Evolutionary conservation across 371 early-diverging fungal species (phyloP), one percentile per base, ranked within the genome.

Genomic region (Actinomucor elegans): DNA sequence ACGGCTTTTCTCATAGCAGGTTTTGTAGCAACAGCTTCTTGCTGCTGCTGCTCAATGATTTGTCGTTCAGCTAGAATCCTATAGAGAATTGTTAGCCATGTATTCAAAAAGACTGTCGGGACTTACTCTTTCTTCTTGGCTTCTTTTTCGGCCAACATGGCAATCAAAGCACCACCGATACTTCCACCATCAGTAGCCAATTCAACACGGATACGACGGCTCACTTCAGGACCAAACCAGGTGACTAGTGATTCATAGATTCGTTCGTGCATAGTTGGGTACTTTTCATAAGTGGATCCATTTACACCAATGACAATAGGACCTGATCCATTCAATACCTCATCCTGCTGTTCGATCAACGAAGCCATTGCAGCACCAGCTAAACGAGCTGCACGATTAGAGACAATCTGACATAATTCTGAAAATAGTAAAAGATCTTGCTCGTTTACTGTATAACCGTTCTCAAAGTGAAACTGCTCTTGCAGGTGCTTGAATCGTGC

Each of bases 381-480:
- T 40, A 98, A 70, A 31, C 92, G 82, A 15, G 94, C 96, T 15
- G 97, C 87, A 35, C 96, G 89, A 32, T 75, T 77, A 28, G 91
- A 94, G 9, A 98, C 85, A 54, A 90, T 69, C 38, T 85, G 75
- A 57, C 92, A 89, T 10, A 96, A 77, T 54, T 66, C 65, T 9
- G 71, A 66, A 5, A 77, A 44, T 1, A 61, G 20, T 6, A 47
- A 26, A 24, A 71, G 36, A 37, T 63, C 61, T 9, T 53, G 3
- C 44, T 40, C 12, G 27, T 32, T 23, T 32, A 45, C n/a, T 47
- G 28, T 37, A 45, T 67, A 55, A 28, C 35, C 37, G 27, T 47
- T 48, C 18, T 59, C 33, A 21, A 57, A 64, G 23, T 34, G 27
- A 43, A 59, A 48, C 18, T 34, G 20, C 14, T 52, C 49, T 48